phyloP scores from a whole-genome alignment of 163 green algal species.

The Chlamydomonas reinhardtii region DNA sequence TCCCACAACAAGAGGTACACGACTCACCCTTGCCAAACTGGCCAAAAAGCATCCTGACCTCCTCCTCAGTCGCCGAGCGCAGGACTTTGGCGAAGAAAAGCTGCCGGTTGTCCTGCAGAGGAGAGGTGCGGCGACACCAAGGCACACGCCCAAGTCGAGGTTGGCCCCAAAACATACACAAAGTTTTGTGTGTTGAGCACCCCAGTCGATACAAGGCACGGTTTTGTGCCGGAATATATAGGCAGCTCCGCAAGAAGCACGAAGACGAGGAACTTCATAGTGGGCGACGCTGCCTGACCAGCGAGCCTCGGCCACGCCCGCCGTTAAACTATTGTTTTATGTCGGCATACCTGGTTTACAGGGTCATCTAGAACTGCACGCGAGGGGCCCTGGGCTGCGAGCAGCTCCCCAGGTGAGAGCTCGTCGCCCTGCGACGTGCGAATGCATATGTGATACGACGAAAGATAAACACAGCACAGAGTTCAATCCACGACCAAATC shows the following conservation, averaged over 20 bases:
- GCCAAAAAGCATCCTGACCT: slow-evolving; percentile 64
- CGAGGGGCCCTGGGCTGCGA: not conserved
- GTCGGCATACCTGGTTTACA: slow-evolving; percentile 6
- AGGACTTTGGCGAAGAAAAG: slow-evolving; percentile 77
- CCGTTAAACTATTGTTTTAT: no score
- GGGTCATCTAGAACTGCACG: slow-evolving; percentile 29
- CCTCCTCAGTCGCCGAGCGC: slow-evolving; percentile 65
- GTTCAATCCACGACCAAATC: not conserved
- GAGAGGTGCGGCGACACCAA: no score
- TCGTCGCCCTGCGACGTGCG: not conserved
- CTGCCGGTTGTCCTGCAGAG: slow-evolving; percentile 53
- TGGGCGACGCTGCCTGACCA: not conserved
- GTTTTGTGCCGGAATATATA: no score
- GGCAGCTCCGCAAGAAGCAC: not conserved
- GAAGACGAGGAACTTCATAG: not conserved
- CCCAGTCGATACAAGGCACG: no score
- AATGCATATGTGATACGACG: not conserved
- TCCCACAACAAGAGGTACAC: no score
- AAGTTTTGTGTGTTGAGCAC: not conserved
- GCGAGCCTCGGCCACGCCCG: no score
- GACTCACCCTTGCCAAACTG: slow-evolving; percentile 61
- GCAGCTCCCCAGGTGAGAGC: no score
- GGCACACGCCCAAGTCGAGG: no score
- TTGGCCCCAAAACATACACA: not conserved
- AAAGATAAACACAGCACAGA: not conserved